Evolutionary conservation across 257 asterid species (phyloP), one percentile per base, ranked within the genome.

Genomic region (Solanum habrochaites): DNA sequence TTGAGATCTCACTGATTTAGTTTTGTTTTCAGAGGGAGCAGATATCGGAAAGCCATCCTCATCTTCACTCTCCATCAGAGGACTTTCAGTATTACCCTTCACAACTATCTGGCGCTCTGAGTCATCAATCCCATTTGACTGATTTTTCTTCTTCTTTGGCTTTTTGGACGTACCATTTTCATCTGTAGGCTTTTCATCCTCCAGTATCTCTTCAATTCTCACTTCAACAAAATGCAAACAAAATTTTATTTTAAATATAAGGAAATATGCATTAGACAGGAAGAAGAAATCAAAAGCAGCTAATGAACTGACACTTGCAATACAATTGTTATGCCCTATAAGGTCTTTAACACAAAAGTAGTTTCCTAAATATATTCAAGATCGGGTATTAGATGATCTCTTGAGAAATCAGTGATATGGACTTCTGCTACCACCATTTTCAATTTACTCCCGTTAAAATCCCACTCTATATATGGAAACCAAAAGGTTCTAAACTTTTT

Each of bases 11-110:
- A 86, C 87, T 73, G 42, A 20, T 42, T 88, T 90, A 87, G 89
- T 39, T 85, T 85, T 91, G 35, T 85, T 86, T 86, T 83, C 90
- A 80, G 64, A n/a, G 37, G 90, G 40, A 67, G 90, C 80, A 45
- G 94, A 88, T 87, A 90, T 82, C 6, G 98, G 99, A 86, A 96
- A 93, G 47, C 99, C 99, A 92, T 97, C 99, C 81, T 97, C 99
- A 77, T 95, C 99, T 93, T 97, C 99, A 88, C 97, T 93, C 88
- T 95, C 99, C 86, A 92, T 60, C 40, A 86, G 62, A 45, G 97
- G 89, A 86, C 67, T 89, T 62, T 86, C 89, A 69, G 87, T 72
- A 83, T 90, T 89, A 88, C 90, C 70, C 90, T 90, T 91, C 85
- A 87, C 90, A 66, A 94, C 93, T 87, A 91, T 88, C 92, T 91